A percentile compares a stretch with the other conserved stretches of the same genome.
These are phyloP conservation scores for Cytidiella melzeri DNA, from an alignment of 768 basidiomycete genomes.

Conservation along the genomic window DNA sequence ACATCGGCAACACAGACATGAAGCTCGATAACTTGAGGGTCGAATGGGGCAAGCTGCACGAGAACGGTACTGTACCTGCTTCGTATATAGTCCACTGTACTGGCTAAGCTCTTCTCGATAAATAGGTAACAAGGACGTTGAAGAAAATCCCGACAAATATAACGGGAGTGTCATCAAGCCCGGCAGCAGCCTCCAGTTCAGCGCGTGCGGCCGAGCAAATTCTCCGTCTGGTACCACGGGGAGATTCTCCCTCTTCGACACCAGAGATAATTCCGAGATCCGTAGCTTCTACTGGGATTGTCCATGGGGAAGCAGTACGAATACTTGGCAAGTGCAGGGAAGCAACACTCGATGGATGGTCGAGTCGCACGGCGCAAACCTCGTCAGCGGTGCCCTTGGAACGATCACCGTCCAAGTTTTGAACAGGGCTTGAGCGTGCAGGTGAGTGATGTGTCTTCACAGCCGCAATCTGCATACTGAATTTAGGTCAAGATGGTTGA, in stretches of 20 bases:
- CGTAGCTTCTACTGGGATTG: constrained; percentile 11
- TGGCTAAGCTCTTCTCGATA: too few species aligned
- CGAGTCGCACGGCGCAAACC: not conserved
- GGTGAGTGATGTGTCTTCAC: too few species aligned
- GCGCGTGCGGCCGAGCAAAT: constrained; percentile 6
- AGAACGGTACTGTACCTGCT: not conserved
- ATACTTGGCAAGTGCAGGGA: constrained; percentile 6
- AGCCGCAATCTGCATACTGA: too few species aligned
- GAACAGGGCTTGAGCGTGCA: too few species aligned
- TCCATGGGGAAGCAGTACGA: constrained; percentile 5
- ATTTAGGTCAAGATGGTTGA: too few species aligned
- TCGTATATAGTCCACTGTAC: too few species aligned
- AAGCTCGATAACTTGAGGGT: constrained; percentile 1
- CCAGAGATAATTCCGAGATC: not conserved
- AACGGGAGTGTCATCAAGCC: constrained; percentile 1
- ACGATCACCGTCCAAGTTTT: constrained; percentile 3
- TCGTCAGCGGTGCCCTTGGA: constrained; percentile 4
- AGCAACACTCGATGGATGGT: constrained; percentile 1
- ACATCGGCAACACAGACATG: not conserved
- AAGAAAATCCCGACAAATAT: constrained; percentile 1
- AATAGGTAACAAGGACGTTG: constrained; percentile 4
- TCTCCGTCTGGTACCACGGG: constrained; percentile 10
- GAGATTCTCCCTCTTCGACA: constrained; percentile 6
- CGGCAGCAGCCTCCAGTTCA: not conserved
- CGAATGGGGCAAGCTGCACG: constrained; percentile 8